Conservation (phyloP, 345 rosid genomes). For the Boechera divaricarpa region DNA sequence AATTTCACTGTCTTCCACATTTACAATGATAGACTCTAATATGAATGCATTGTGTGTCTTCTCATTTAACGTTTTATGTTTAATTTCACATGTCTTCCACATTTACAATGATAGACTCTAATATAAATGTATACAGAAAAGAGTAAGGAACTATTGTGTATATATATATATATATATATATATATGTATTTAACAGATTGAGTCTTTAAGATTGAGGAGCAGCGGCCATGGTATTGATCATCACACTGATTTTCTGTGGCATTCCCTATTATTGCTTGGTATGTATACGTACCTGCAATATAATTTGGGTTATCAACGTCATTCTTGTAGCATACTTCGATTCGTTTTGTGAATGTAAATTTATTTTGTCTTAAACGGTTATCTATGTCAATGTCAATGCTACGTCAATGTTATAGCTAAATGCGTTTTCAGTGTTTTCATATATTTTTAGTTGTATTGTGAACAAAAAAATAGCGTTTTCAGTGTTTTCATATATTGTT, state of each 20-base stretch:
- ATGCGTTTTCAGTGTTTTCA: background rate
- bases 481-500: background rate
- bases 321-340: background rate
- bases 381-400: background rate
- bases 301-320: too few species aligned
- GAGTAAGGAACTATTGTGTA: too few species aligned
- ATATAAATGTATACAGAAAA: too few species aligned
- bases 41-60: too few species aligned
- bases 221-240: background rate
- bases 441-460: background rate
- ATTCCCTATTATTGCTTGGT: background rate
- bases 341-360: background rate
- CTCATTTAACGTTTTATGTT: too few species aligned
- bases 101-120: background rate
- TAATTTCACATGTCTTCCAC: background rate
- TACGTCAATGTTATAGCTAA: constrained; percentile 5
- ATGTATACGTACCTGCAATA: too few species aligned
- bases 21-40: too few species aligned
- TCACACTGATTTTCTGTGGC: background rate
- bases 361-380: background rate
- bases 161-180: too few species aligned
- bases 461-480: background rate
- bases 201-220: background rate
- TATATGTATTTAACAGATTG: background rate
- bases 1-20: too few species aligned